Base-by-base conservation (phyloP, 202 grass and related monocot genomes). In the Eragrostis tef region DNA sequence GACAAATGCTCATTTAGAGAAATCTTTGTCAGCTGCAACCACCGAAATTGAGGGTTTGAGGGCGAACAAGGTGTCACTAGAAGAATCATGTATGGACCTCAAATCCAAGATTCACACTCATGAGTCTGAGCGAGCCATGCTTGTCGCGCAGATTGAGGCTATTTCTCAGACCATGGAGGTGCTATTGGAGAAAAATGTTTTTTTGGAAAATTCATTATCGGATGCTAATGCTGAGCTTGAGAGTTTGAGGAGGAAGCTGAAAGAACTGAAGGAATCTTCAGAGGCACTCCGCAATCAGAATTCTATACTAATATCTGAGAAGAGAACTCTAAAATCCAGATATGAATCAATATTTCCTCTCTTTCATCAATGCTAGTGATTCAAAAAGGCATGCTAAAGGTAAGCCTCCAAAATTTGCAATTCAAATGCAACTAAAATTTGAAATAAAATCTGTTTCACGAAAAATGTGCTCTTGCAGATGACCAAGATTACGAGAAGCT, bases 71-170 rank as follows among this genome's bases (percentile, higher is more conserved):
- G 72, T 74, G 24, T 54, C 70, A 77, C 63, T 96, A 36, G 93
- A 96, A 81, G 84, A 95, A 56, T 99, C 93, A 39, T 91, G 90
- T 70, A 77, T 85, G 60, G 72, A 88, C 60, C 88, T 93, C 57
- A 82, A 79, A 64, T 80, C 69, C 16, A 90, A 71, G 80, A 87
- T 97, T 78, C 66, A 22, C 45, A 74, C 6, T 44, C 88, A 93
- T 80, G 65, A 60, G 29, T 86, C 86, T 3, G 90, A 93, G 66
- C 84, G 56, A 81, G 64, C 70, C 64, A 64, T 90, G 48, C 81
- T 93, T 70, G 65, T 80, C n/a, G 64, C 84, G 0, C 90, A 91
- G 44, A 85, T 91, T 41, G 88, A 97, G 53, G 51, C 67, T 67
- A 77, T 93, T 79, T 81, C 90, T 74, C 74, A 89, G 81, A 96